phyloP scores from a whole-genome alignment of 2,329 filamentous ascomycete genomes.

The Lachnellula arida region DNA sequence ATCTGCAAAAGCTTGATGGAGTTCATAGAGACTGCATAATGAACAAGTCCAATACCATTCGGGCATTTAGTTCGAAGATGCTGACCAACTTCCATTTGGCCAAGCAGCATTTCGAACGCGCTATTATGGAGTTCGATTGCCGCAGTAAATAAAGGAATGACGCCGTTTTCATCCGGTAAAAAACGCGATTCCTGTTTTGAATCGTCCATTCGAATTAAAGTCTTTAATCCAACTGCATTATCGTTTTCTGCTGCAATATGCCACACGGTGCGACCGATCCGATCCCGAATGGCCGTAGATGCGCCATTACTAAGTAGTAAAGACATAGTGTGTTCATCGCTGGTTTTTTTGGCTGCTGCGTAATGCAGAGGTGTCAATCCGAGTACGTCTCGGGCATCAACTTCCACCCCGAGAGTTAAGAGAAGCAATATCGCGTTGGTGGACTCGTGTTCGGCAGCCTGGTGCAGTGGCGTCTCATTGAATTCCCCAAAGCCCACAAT shows the following conservation, averaged over 20 bases:
- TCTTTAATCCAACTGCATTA: neutral
- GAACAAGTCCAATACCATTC: neutral
- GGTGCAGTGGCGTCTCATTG: neutral
- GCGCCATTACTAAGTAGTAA: neutral
- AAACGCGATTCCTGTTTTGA: neutral
- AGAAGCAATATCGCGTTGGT: neutral
- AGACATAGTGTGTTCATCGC: neutral
- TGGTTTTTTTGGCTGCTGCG: neutral
- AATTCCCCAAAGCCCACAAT: neutral
- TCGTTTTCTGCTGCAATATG: neutral
- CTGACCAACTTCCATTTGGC: neutral
- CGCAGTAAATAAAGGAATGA: neutral
- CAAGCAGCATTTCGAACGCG: neutral
- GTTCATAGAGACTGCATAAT: neutral
- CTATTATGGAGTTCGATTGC: neutral
- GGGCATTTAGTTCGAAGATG: neutral
- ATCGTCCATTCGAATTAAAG: neutral
- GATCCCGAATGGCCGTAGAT: neutral
- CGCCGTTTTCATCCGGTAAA: neutral
- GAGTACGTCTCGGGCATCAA: neutral
- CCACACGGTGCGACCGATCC: neutral
- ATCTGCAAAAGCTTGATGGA: neutral
- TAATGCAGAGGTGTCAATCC: neutral
- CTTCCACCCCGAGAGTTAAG: neutral
- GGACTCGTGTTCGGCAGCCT: neutral